Conservation (phyloP, 352 stramenopile species). For the Halophytophthora batemanensis region DNA sequence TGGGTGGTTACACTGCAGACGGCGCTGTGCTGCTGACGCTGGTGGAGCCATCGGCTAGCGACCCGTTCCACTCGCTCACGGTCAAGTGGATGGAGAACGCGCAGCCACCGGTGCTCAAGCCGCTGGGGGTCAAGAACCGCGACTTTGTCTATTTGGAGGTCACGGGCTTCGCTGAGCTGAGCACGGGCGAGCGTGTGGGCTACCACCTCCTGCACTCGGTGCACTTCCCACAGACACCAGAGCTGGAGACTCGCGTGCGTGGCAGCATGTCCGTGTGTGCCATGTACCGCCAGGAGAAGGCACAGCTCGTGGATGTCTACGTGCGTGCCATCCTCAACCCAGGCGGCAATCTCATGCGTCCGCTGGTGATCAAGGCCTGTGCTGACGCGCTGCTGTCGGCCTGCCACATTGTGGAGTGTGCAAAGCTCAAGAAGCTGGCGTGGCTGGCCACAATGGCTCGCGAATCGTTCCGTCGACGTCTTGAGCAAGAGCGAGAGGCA, state of each 20-base stretch:
- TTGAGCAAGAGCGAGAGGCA: conserved; percentile 10
- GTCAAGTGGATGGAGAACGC: conserved; percentile 40
- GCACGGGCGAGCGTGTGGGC: conserved; percentile 40
- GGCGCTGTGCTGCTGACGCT: conserved; percentile 44
- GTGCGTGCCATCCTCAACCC: conserved; percentile 31
- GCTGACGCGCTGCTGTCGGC: conserved; percentile 28
- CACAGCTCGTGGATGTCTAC: conserved; percentile 34
- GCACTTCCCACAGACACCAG: conserved; percentile 29
- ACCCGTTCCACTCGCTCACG: conserved; percentile 42
- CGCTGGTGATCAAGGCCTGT: conserved; percentile 18
- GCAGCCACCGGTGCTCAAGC: conserved; percentile 18
- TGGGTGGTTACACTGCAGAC: conserved; percentile 39
- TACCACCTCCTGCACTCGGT: conserved; percentile 63
- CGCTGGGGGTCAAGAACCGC: conserved; percentile 38
- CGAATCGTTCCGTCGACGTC: background rate
- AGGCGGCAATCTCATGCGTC: conserved; percentile 27
- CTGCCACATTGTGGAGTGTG: conserved; percentile 24
- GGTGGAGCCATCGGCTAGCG: conserved; percentile 32
- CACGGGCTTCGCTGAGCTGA: conserved; percentile 32
- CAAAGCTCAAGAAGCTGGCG: conserved; percentile 33
- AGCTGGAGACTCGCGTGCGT: conserved; percentile 23
- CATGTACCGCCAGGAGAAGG: conserved; percentile 36
- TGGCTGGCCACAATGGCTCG: conserved; percentile 21
- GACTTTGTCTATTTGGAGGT: conserved; percentile 60
- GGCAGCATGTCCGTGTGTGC: conserved; percentile 33